phyloP scores from a whole-genome alignment of 2,329 filamentous ascomycete species.

The Neofusicoccum laricinum region DNA sequence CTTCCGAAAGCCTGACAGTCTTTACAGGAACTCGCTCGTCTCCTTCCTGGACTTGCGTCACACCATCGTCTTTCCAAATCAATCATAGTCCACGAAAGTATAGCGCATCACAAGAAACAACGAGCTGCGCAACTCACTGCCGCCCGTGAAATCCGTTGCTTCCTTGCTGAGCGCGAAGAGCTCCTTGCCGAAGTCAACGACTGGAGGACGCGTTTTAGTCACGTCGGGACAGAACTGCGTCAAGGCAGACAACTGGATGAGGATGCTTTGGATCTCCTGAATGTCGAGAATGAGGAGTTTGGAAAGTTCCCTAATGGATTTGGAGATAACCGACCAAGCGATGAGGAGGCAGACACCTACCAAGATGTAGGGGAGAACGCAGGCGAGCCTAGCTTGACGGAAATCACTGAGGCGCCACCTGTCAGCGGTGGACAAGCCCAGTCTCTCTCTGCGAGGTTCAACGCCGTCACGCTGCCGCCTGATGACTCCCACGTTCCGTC shows the following conservation, averaged over 20 bases:
- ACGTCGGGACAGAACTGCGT: background rate
- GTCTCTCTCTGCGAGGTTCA: background rate
- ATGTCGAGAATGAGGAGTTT: constrained; percentile 21
- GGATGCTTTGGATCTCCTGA: constrained; percentile 12
- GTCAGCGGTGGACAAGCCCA: background rate
- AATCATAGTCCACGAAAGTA: constrained; percentile 24
- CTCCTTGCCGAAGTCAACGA: constrained; percentile 21
- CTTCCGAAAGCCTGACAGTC: background rate
- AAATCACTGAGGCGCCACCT: background rate
- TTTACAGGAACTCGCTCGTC: constrained; percentile 23
- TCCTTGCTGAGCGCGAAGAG: constrained; percentile 22
- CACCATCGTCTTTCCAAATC: constrained; percentile 24
- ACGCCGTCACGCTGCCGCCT: background rate
- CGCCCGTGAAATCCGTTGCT: constrained; percentile 16
- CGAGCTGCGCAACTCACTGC: constrained; percentile 18
- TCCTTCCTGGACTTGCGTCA: constrained; percentile 20
- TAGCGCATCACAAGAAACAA: constrained; percentile 20
- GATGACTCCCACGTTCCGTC: background rate
- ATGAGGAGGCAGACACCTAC: constrained; percentile 9
- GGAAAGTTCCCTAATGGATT: constrained; percentile 24
- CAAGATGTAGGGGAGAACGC: background rate
- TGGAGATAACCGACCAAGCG: constrained; percentile 21
- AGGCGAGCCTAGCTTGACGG: background rate
- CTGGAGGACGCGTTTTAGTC: constrained; percentile 18
- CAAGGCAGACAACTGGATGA: constrained; percentile 16